Evolutionary conservation across 352 stramenopile genomes (phyloP).

Genomic region (Phytopythium chamaehyphon): DNA sequence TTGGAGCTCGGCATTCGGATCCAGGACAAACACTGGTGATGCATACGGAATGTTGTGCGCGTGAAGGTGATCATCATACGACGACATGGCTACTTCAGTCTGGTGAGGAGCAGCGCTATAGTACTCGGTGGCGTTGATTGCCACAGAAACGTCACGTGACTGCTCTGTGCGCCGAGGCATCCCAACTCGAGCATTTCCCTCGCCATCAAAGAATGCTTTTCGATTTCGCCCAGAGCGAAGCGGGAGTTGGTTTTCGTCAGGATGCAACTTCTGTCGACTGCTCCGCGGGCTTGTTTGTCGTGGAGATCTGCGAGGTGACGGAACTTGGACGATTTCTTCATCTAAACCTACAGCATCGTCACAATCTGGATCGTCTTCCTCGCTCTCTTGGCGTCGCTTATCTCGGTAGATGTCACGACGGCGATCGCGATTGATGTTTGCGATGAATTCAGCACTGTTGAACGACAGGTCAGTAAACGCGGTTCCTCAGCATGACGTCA

Average conservation of each 20-base stretch:
- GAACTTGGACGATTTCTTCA: slow-evolving; percentile 7
- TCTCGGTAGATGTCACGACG: slow-evolving; percentile 5
- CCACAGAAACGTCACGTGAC: slow-evolving; percentile 9
- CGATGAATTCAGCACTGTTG: slow-evolving; percentile 52
- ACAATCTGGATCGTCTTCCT: slow-evolving; percentile 15
- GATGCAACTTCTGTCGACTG: slow-evolving; percentile 9
- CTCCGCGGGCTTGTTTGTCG: slow-evolving; percentile 4
- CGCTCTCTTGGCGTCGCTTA: slow-evolving; percentile 1
- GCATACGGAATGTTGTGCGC: slow-evolving; percentile 48
- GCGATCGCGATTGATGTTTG: slow-evolving; percentile 22
- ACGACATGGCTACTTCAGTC: slow-evolving; percentile 6
- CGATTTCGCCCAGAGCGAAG: slow-evolving; percentile 7
- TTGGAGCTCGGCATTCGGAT: slow-evolving; percentile 21
- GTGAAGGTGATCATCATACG: slow-evolving; percentile 4
- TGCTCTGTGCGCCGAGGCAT: background rate
- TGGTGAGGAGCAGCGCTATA: slow-evolving; percentile 6
- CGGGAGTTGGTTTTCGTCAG: background rate
- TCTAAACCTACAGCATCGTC: slow-evolving; percentile 10
- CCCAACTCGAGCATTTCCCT: slow-evolving; percentile 17
- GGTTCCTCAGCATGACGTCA: background rate
- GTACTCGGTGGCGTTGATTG: slow-evolving; percentile 11
- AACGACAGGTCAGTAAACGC: too few relatives aligned
- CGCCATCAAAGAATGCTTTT: slow-evolving; percentile 36
- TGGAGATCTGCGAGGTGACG: slow-evolving; percentile 6
- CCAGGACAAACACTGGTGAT: slow-evolving; percentile 52